phyloP scores from a whole-genome alignment of 225 moss, liverwort and hornwort genomes.

The Sphagnum contortum region DNA sequence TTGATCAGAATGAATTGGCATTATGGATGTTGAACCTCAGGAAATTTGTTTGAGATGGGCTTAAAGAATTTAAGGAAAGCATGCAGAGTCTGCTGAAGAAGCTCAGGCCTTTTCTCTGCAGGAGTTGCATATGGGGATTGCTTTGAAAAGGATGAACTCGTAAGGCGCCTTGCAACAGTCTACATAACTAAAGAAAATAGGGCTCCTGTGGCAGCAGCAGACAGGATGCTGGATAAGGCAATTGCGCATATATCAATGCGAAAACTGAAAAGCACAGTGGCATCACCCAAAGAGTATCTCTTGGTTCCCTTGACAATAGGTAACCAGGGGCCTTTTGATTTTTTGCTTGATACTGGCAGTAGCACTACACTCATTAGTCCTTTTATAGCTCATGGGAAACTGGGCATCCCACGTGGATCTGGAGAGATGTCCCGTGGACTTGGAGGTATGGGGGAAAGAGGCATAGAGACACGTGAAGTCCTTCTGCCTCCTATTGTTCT shows the following conservation, averaged over 20 bases:
- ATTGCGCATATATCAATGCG: constrained; percentile 51
- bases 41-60: not conserved
- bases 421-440: constrained; percentile 69
- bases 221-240: constrained; percentile 19
- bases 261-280: constrained; percentile 66
- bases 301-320: constrained; percentile 77
- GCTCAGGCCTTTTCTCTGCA: constrained; percentile 6
- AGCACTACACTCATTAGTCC: constrained; percentile 80
- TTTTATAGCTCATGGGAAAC: constrained; percentile 44
- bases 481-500: constrained; percentile 51
- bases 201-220: constrained; percentile 26
- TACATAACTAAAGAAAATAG: constrained; percentile 14
- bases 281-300: constrained; percentile 89
- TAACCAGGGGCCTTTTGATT: constrained; percentile 75
- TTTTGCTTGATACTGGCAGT: constrained; percentile 90
- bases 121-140: constrained; percentile 82
- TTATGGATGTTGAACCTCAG: not conserved
- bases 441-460: constrained; percentile 68
- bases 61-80: not conserved
- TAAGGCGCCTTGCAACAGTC: constrained; percentile 59
- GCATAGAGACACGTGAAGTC: constrained; percentile 42
- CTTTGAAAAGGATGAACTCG: constrained; percentile 91
- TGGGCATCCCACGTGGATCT: constrained; percentile 52
- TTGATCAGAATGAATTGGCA: too few species aligned
- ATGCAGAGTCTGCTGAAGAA: not conserved